Base-by-base conservation (phyloP, 306 rosid genomes). In the Canavalia ensiformis region DNA sequence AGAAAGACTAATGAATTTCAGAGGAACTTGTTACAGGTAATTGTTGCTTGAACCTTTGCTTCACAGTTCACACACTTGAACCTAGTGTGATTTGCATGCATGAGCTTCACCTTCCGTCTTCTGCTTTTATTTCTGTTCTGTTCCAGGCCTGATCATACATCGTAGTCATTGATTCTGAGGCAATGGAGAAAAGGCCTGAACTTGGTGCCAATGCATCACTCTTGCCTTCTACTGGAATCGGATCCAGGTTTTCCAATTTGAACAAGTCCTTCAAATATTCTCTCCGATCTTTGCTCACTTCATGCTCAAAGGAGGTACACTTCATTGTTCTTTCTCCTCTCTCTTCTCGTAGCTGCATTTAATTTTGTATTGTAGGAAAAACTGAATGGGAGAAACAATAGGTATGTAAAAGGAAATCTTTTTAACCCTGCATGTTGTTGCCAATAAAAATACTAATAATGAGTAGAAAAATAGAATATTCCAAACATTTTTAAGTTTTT, bases 11-110 rank as follows among this genome's bases (percentile, higher is more conserved):
- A 86, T 78, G 92, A 91, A 82, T 91, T 94, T 78, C 87, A 83
- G 72, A 88, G 90, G 85, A 87, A 82, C 80, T 82, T 89, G 67
- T 79, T 87, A 11, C 97, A 90, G 94, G 96, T 94, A 75, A 46
- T 77, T 50, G 81, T 82, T 45, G 25, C n/a, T 66, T 13, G 31
- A 50, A 51, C 79, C 52, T 41, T 77, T 72, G 67, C 55, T 78
- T 83, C 77, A 45, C 52, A 66, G 52, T 68, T 68, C 56, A 9
- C 3, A 44, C 68, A 58, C 85, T 56, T 52, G 25, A 46, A 28
- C 3, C 0, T 5, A 28, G 2, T 28, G 50, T 46, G 59, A 60
- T 57, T 46, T 39, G 55, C 8, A n/a, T 29, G 68, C 30, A 44
- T 2, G 46, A 30, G 46, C 34, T 59, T 45, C 47, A 33, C 33